Conservation (phyloP, 1,284 basidiomycete species). For the Hemileia vastatrix region DNA sequence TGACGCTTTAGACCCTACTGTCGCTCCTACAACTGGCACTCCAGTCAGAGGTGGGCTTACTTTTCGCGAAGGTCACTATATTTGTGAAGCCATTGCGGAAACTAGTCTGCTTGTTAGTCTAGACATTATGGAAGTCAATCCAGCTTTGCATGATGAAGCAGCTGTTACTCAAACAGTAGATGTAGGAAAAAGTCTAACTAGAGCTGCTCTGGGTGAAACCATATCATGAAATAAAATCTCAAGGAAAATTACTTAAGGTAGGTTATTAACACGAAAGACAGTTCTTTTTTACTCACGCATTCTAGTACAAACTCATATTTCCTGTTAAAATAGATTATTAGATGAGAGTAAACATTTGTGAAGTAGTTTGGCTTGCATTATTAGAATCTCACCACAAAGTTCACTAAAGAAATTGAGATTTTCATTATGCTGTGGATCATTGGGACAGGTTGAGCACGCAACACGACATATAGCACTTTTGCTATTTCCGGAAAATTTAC, state of each 20-base stretch:
- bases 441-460: too few relatives aligned
- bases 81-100: conserved; percentile 87
- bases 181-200: conserved; percentile 82
- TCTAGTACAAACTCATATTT: too few relatives aligned
- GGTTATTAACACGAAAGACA: too few relatives aligned
- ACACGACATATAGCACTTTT: too few relatives aligned
- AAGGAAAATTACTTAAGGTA: not conserved
- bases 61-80: conserved; percentile 95
- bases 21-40: conserved; percentile 90
- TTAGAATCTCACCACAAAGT: too few relatives aligned
- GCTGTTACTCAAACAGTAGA: conserved; percentile 79
- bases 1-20: conserved; percentile 78
- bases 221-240: conserved; percentile 31
- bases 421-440: too few relatives aligned
- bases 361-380: too few relatives aligned
- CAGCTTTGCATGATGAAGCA: conserved; percentile 63
- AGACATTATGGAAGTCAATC: conserved; percentile 97
- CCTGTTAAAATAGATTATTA: too few relatives aligned
- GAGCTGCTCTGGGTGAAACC: conserved; percentile 72
- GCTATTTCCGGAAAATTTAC: too few relatives aligned
- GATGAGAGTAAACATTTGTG: too few relatives aligned
- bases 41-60: conserved; percentile 92
- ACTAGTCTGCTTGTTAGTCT: conserved; percentile 84
- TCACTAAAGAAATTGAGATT: too few relatives aligned
- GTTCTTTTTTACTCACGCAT: too few relatives aligned